Percentiles rank a stretch among this genome's conserved stretches.
phyloP scores from a whole-genome alignment of 768 basidiomycete species.

The Suillus occidentalis region DNA sequence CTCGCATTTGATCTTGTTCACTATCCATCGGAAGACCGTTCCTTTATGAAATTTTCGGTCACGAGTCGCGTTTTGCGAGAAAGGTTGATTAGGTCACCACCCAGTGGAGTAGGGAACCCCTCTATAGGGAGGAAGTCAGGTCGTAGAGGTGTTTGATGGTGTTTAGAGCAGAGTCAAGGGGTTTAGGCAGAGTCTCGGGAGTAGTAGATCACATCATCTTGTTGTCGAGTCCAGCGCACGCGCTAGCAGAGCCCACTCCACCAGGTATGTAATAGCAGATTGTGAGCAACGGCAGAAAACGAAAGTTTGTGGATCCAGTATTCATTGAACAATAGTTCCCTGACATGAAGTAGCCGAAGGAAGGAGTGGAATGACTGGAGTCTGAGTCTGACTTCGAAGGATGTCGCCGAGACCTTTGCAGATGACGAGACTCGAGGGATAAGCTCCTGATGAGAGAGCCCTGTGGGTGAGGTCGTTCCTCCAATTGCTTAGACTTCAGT shows the following conservation, averaged over 20 bases:
- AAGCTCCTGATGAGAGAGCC: not conserved
- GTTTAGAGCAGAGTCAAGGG: too few species aligned
- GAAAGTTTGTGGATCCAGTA: not conserved
- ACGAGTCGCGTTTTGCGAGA: not conserved
- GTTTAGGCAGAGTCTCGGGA: too few species aligned
- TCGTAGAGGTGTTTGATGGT: too few species aligned
- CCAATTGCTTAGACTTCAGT: not conserved
- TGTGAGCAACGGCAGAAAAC: not conserved
- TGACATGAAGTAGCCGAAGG: not conserved
- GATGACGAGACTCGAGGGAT: not conserved
- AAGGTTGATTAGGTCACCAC: not conserved
- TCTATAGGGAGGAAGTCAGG: too few species aligned
- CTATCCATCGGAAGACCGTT: not conserved
- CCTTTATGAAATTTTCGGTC: not conserved
- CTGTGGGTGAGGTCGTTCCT: not conserved
- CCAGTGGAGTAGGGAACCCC: not conserved
- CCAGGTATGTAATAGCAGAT: not conserved
- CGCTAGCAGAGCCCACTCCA: too few species aligned
- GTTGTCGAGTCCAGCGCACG: too few species aligned
- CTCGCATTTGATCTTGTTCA: not conserved
- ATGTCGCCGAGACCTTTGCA: not conserved
- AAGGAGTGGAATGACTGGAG: not conserved
- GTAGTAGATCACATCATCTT: too few species aligned
- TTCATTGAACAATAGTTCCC: not conserved
- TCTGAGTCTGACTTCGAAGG: not conserved